These are phyloP conservation scores for Bipolaris bicolor DNA, from an alignment of 2,329 filamentous ascomycete species.

Conservation along the genomic window DNA sequence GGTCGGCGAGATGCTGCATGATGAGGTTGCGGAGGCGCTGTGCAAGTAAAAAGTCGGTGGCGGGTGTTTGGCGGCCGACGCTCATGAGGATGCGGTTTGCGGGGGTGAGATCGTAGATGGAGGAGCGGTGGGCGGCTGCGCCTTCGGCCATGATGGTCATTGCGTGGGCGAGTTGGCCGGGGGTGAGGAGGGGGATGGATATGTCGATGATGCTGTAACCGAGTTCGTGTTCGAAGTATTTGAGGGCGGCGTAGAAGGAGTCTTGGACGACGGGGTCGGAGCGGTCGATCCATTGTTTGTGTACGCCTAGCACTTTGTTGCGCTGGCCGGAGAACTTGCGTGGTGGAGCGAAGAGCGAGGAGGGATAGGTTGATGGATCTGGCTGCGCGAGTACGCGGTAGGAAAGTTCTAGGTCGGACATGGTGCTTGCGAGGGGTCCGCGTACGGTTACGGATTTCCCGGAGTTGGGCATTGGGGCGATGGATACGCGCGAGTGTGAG, in stretches of 20 bases:
- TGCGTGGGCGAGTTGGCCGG: constrained; percentile 78
- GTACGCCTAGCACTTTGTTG: constrained; percentile 72
- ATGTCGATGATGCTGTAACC: constrained; percentile 67
- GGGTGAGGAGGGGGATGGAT: constrained; percentile 67
- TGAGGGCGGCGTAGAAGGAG: constrained; percentile 67
- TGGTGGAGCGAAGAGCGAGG: constrained; percentile 66
- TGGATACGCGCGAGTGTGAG: constrained; percentile 75
- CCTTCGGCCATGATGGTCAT: constrained; percentile 78
- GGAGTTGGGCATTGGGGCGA: constrained; percentile 63
- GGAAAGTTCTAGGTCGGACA: constrained; percentile 78
- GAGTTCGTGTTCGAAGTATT: constrained; percentile 59
- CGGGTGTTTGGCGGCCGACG: constrained; percentile 68
- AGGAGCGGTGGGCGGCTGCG: constrained; percentile 55
- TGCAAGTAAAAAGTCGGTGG: constrained; percentile 72
- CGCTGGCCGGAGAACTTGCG: constrained; percentile 51
- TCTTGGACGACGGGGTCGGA: constrained; percentile 68
- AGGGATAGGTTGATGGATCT: constrained; percentile 66
- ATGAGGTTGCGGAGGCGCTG: constrained; percentile 75
- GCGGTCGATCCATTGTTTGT: constrained; percentile 70
- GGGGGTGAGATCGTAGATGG: constrained; percentile 64
- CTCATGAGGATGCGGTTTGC: constrained; percentile 74
- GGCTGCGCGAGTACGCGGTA: constrained; percentile 81
- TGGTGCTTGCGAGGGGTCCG: constrained; percentile 77
- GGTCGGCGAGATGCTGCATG: constrained; percentile 76
- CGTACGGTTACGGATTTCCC: constrained; percentile 69